These are phyloP conservation scores for Ogataea saltuana DNA, from an alignment of 805 yeast species.

Conservation along the genomic window DNA sequence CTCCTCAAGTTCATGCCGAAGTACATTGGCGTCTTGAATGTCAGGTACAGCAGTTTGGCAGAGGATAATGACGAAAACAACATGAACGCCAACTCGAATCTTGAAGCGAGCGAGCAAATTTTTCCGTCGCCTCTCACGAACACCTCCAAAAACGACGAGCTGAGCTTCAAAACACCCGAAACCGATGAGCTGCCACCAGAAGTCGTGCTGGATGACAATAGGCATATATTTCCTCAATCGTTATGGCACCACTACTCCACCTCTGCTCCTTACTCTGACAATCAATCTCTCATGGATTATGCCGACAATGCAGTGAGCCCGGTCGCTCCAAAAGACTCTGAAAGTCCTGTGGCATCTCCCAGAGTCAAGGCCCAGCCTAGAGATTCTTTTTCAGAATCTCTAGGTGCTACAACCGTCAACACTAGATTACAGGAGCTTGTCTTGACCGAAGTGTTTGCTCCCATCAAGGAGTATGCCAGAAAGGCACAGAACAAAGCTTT, in stretches of 20 bases:
- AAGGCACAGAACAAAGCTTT: constrained; percentile 19
- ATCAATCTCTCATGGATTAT: constrained; percentile 15
- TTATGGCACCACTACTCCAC: constrained; percentile 61
- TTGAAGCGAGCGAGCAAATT: neutral
- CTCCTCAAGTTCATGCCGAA: constrained; percentile 85
- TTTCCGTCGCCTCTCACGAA: neutral
- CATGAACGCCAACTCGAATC: no score
- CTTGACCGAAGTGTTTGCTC: constrained; percentile 70
- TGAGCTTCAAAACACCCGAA: neutral
- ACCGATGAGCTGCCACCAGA: constrained; percentile 54
- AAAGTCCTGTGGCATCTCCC: constrained; percentile 19
- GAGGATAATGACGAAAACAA: constrained; percentile 28
- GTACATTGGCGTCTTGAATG: constrained; percentile 92
- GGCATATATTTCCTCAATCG: constrained; percentile 86
- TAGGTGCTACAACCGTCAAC: constrained; percentile 70
- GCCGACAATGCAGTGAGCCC: constrained; percentile 1
- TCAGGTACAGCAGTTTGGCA: constrained; percentile 59
- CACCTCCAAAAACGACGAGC: neutral
- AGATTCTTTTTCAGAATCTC: constrained; percentile 17
- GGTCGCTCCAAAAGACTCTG: constrained; percentile 12
- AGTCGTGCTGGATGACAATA: constrained; percentile 89
- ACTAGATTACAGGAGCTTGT: constrained; percentile 71
- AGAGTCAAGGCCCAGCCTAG: constrained; percentile 13
- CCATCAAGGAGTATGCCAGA: constrained; percentile 38
- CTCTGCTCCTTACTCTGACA: constrained; percentile 41